Conservation (phyloP, 2,329 filamentous ascomycete species). For the Aspergillus neotritici region DNA sequence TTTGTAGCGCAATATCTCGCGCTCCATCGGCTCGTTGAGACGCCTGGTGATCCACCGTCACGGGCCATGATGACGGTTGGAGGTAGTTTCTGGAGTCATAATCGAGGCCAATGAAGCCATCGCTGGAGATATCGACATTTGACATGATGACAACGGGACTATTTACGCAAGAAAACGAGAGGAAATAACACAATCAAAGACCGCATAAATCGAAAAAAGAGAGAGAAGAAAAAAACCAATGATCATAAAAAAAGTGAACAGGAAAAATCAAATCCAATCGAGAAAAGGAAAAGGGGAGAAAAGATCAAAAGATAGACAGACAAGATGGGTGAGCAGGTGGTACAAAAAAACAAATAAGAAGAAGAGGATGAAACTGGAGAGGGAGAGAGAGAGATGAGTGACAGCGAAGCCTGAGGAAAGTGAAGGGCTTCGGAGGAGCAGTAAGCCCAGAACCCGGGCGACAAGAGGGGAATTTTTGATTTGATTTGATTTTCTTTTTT, state of each 20-base stretch:
- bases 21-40: constrained; percentile 32
- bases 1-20: constrained; percentile 41
- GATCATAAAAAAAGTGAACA: constrained; percentile 4
- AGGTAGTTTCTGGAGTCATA: constrained; percentile 45
- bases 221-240: background rate
- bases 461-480: too few species aligned
- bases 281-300: constrained; percentile 4
- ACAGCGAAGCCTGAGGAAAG: constrained; percentile 18
- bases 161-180: constrained; percentile 17
- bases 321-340: constrained; percentile 4
- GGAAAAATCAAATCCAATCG: constrained; percentile 4
- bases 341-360: constrained; percentile 18
- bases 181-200: constrained; percentile 3
- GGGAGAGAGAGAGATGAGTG: constrained; percentile 3
- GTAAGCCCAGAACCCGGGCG: constrained; percentile 26
- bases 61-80: constrained; percentile 39
- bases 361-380: constrained; percentile 1
- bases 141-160: constrained; percentile 25
- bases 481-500: too few species aligned
- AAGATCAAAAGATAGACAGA: constrained; percentile 5
- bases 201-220: background rate
- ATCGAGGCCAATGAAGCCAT: constrained; percentile 44
- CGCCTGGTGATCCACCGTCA: constrained; percentile 39
- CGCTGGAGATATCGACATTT: constrained; percentile 41
- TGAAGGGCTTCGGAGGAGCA: constrained; percentile 25